Conservation (phyloP, 441 rosid genomes). For the Kokia cookei region DNA sequence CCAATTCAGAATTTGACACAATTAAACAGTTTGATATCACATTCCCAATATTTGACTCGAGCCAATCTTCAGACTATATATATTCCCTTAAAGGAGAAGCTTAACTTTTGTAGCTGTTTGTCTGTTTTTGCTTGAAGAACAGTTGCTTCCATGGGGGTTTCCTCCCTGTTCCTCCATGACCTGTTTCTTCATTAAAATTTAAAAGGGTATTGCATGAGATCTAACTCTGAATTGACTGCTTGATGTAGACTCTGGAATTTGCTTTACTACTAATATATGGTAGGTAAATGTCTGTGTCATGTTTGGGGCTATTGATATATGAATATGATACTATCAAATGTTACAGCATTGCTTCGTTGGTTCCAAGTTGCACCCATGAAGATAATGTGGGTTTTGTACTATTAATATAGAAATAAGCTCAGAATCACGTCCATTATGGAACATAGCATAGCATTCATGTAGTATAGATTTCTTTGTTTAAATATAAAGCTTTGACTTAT, state of each 20-base stretch:
- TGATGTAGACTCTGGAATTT: not conserved
- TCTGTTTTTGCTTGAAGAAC: not conserved
- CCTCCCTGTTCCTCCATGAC: slow-evolving; percentile 2
- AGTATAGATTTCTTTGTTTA: not conserved
- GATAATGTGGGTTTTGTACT: not conserved
- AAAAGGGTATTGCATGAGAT: not conserved
- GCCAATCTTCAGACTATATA: not conserved
- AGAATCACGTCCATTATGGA: not conserved
- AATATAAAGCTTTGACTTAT: slow-evolving; percentile 3
- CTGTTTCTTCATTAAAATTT: not conserved
- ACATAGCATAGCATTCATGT: not conserved
- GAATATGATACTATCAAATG: not conserved
- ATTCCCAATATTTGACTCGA: not conserved
- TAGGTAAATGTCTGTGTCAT: not conserved
- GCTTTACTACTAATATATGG: not conserved
- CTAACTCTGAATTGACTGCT: not conserved
- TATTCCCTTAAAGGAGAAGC: not conserved
- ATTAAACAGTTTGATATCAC: not conserved
- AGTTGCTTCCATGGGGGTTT: not conserved
- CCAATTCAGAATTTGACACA: not conserved
- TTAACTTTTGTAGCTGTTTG: not conserved
- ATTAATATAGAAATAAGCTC: not conserved
- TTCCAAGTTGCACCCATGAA: not conserved
- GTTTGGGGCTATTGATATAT: not conserved
- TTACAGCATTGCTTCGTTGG: not conserved